Base-by-base conservation (phyloP, 2,329 filamentous ascomycete genomes). In the Alternaria arbusti region DNA sequence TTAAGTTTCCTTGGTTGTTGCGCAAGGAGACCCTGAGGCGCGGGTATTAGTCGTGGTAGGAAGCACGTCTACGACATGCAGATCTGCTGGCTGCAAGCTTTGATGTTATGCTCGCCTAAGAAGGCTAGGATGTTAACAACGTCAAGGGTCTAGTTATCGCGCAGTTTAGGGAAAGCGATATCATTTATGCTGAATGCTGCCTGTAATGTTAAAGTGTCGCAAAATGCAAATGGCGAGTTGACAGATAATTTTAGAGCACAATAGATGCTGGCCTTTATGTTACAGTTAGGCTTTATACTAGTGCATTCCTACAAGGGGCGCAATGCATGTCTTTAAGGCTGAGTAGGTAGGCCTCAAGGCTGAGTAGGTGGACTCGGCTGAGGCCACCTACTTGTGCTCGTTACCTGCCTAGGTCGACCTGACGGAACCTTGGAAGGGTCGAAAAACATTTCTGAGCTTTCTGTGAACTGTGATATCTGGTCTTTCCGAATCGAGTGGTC, bases 81-180 rank as follows among this genome's bases (percentile, higher is more conserved):
- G 54, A 57, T 46, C 43, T 57, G 54, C 23, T 57, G 54, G 54
- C 54, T 57, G 22, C 23, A 28, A 12, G 54, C 54, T 9, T 6
- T 2, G 17, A 57, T 57, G 40, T 57, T 57, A 20, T 57, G 54
- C 12, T 47, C 54, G 40, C 54, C 54, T 10, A 57, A n/a, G 17
- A 57, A 57, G 23, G 54, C 54, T n/a, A 57, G 17, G n/a, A 57
- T 57, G 9, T 57, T 57, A 11, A 57, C 40, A 7, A 57, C 54
- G 15, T 57, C 54, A 12, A 46, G 20, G 20, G 20, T 23, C 44
- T 20, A 46, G 20, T 46, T 12, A 15, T 23, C 44, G 44, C 44
- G 44, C 44, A 23, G 3, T 46, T 46, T 8, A 0, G 44, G 44
- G 20, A 3, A 46, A 15, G 12, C 1, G 44, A 46, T 46, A 9